A percentile compares a stretch with the other conserved stretches of the same genome.
These are phyloP conservation scores for Dothistroma septosporum DNA, from an alignment of 2,329 filamentous ascomycete genomes.

Conservation along the genomic window DNA sequence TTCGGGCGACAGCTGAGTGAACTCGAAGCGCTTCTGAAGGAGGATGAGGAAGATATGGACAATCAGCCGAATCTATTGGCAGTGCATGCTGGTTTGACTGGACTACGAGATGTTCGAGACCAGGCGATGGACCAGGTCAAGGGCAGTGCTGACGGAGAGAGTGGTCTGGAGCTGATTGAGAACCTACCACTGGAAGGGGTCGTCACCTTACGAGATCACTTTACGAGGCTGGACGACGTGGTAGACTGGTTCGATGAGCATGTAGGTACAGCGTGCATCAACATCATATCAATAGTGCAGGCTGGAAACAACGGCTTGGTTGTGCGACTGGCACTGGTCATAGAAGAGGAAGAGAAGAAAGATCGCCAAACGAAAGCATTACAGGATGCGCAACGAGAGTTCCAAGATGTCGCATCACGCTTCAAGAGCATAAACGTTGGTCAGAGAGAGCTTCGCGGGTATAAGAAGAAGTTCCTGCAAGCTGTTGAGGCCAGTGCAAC, in stretches of 20 bases:
- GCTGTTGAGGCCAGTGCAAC: slow-evolving; percentile 71
- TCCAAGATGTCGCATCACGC: slow-evolving; percentile 85
- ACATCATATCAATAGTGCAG: slow-evolving; percentile 81
- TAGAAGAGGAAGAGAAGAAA: slow-evolving; percentile 94
- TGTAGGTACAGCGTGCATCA: slow-evolving; percentile 81
- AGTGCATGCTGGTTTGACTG: slow-evolving; percentile 87
- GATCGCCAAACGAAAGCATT: slow-evolving; percentile 85
- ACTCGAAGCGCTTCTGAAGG: slow-evolving; percentile 72
- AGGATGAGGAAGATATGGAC: slow-evolving; percentile 81
- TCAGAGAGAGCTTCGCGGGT: slow-evolving; percentile 85
- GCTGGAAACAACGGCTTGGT: slow-evolving; percentile 84
- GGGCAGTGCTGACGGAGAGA: slow-evolving; percentile 68
- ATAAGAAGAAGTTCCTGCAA: slow-evolving; percentile 91
- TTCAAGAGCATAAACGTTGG: slow-evolving; percentile 90
- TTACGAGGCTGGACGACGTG: slow-evolving; percentile 76
- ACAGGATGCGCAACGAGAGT: slow-evolving; percentile 91
- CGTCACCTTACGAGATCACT: slow-evolving; percentile 83
- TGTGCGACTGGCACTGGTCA: slow-evolving; percentile 84
- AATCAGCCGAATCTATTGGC: slow-evolving; percentile 88
- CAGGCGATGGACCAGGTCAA: slow-evolving; percentile 96
- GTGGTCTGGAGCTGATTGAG: slow-evolving; percentile 92
- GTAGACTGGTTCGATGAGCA: slow-evolving; percentile 96
- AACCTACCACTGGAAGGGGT: slow-evolving; percentile 57
- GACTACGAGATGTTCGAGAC: slow-evolving; percentile 88
- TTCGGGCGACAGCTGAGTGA: slow-evolving; percentile 74